Evolutionary conservation across 768 basidiomycete genomes (phyloP).

Genomic region (Dentipellis sp.): DNA sequence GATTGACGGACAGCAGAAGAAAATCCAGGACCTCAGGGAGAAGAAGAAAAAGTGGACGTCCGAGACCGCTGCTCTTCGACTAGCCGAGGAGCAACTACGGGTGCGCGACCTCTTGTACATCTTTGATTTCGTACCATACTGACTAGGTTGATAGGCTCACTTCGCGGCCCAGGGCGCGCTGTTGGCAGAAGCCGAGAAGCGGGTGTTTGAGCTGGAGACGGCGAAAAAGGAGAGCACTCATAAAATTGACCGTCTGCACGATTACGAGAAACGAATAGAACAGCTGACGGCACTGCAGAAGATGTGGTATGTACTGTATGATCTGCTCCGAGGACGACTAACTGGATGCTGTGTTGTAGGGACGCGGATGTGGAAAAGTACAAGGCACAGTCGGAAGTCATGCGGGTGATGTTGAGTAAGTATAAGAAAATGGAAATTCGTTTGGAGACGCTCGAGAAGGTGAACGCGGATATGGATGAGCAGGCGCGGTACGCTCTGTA

Average conservation of each 20-base stretch:
- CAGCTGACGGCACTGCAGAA: slow-evolving; percentile 69
- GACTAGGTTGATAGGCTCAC: slow-evolving; percentile 36
- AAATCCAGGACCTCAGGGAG: slow-evolving; percentile 63
- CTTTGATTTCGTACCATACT: not conserved
- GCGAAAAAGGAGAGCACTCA: slow-evolving; percentile 70
- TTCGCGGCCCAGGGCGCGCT: slow-evolving; percentile 63
- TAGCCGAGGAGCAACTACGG: slow-evolving; percentile 61
- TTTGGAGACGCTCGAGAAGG: slow-evolving; percentile 47
- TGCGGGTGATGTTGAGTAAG: slow-evolving; percentile 44
- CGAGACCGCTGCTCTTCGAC: slow-evolving; percentile 60
- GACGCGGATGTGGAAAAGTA: slow-evolving; percentile 66
- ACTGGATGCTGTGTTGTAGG: slow-evolving; percentile 31
- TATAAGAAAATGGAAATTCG: slow-evolving; percentile 61
- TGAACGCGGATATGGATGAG: slow-evolving; percentile 46
- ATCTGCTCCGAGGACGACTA: not conserved
- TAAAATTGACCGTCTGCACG: slow-evolving; percentile 70
- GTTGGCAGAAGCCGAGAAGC: slow-evolving; percentile 55
- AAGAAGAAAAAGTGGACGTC: slow-evolving; percentile 71
- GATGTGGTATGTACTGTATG: slow-evolving; percentile 49
- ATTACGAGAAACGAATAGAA: slow-evolving; percentile 85
- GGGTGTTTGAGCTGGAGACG: slow-evolving; percentile 67
- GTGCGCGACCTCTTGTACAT: slow-evolving; percentile 25
- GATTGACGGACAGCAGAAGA: slow-evolving; percentile 74
- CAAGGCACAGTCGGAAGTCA: slow-evolving; percentile 51
- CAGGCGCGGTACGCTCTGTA: slow-evolving; percentile 42